Percentiles rank a stretch among this genome's conserved stretches.
Evolutionary conservation across 495 filamentous ascomycete species (phyloP).

Genomic region (Lasiosphaeris hirsuta): DNA sequence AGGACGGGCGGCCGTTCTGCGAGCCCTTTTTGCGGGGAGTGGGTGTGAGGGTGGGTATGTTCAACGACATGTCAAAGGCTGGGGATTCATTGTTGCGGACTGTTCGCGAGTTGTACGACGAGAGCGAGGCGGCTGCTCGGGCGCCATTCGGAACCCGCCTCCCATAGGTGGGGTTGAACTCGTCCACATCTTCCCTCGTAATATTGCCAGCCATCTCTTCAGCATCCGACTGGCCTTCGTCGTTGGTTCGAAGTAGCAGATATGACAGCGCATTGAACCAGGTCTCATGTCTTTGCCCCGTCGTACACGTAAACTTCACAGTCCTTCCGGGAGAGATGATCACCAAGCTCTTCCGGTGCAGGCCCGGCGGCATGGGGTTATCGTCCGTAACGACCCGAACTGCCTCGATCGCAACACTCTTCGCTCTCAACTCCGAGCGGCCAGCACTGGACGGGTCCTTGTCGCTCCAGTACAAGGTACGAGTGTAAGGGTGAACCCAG

Average conservation of each 20-base stretch:
- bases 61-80: slow-evolving; percentile 37
- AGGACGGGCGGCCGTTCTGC: slow-evolving; percentile 25
- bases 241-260: slow-evolving; percentile 70
- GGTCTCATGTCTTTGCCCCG: slow-evolving; percentile 90
- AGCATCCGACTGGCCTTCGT: slow-evolving; percentile 55
- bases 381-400: slow-evolving; percentile 94
- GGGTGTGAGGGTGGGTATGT: slow-evolving; percentile 46
- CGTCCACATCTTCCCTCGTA: slow-evolving; percentile 75
- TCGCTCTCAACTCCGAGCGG: slow-evolving; percentile 75
- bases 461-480: slow-evolving; percentile 95
- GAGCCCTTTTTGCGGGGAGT: slow-evolving; percentile 36
- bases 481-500: slow-evolving; percentile 98
- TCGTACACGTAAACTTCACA: slow-evolving; percentile 90
- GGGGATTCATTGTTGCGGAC: slow-evolving; percentile 56
- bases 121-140: slow-evolving; percentile 64
- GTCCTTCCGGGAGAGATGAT: slow-evolving; percentile 84
- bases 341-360: slow-evolving; percentile 89
- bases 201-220: slow-evolving; percentile 55
- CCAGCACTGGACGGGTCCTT: slow-evolving; percentile 78
- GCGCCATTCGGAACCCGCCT: slow-evolving; percentile 42
- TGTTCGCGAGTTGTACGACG: slow-evolving; percentile 76
- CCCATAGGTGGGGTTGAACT: slow-evolving; percentile 75
- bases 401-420: slow-evolving; percentile 91
- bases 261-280: slow-evolving; percentile 99
- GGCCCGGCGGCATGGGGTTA: slow-evolving; percentile 89